Evolutionary conservation across 495 filamentous ascomycete species (phyloP).

Genomic region (Trichoderma orchidacearum): DNA sequence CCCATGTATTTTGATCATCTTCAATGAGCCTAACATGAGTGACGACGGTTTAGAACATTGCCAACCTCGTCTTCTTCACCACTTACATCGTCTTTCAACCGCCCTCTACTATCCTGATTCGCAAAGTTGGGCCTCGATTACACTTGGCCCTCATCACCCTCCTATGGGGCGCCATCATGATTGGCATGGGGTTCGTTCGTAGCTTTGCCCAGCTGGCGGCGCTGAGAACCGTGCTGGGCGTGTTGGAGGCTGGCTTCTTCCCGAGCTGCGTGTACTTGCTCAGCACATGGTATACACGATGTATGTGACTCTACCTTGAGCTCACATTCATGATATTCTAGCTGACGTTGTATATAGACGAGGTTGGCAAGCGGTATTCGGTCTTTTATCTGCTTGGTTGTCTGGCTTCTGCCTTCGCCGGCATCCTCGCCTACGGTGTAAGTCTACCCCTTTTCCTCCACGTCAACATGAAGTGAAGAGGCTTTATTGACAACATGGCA

Average conservation of each 20-base stretch:
- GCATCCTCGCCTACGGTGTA: slow-evolving; percentile 50
- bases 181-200: slow-evolving; percentile 47
- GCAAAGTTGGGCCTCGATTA: slow-evolving; percentile 45
- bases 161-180: slow-evolving; percentile 36
- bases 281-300: slow-evolving; percentile 50
- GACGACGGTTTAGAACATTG: slow-evolving; percentile 3
- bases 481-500: background rate
- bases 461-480: background rate
- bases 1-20: too few species aligned
- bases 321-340: background rate
- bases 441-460: background rate
- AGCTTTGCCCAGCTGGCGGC: slow-evolving; percentile 36
- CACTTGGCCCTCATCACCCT: slow-evolving; percentile 41
- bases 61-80: slow-evolving; percentile 47
- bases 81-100: slow-evolving; percentile 53
- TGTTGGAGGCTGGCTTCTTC: slow-evolving; percentile 56
- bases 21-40: too few species aligned
- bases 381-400: slow-evolving; percentile 52
- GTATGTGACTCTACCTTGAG: slow-evolving; percentile 13
- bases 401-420: slow-evolving; percentile 44
- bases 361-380: slow-evolving; percentile 50
- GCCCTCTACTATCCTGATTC: slow-evolving; percentile 39
- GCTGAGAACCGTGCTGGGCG: slow-evolving; percentile 43
- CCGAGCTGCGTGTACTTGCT: slow-evolving; percentile 50
- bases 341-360: slow-evolving; percentile 19